Evolutionary conservation across 257 asterid genomes (phyloP), one percentile per base, ranked within the genome.

Genomic region (Nicotiana obtusifolia): DNA sequence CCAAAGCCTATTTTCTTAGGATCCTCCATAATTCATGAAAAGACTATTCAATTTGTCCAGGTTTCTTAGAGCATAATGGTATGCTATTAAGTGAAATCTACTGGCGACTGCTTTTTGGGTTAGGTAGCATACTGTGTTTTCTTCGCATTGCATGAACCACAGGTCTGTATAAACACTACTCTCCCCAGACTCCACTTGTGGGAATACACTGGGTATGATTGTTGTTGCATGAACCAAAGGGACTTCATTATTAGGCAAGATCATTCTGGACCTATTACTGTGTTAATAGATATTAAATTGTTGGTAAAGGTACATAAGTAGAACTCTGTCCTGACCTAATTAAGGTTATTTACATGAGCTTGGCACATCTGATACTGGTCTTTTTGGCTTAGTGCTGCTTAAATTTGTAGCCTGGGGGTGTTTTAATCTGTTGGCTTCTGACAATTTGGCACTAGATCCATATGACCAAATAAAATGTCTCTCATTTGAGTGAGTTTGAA

Each of bases 401-500:
- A 24, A 49, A 16, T 28, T 16, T 47, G 8, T 22, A 24, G 62
- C 44, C 24, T 73, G 49, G 62, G 62, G 24, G 22, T 75, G 0
- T 75, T 75, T 2, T 75, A 4, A 24, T 28, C 62, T 75, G 52
- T 75, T 75, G 77, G 24, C 26, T 75, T 47, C 62, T 19, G 24
- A 14, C 62, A 75, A 33, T 49, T 75, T 49, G 80, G 22, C 44
- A 7, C 24, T 52, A 49, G 17, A 49, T 49, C 62, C 44, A 2
- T 49, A 44, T 44, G 78, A 20, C 73, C 54, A 78, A 35, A 24
- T 78, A 60, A 60, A 37, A 37, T 78, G 14, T 78, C 37, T 57
- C 78, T 71, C 37, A 61, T 85, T 68, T 41, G 56, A 59, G 64
- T 80, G 62, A 44, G 53, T 79, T 30, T 37, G 76, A 91, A 91